These are phyloP conservation scores for Cunninghamia lanceolata DNA, from an alignment of 75 land plant genomes.

Conservation along the genomic window DNA sequence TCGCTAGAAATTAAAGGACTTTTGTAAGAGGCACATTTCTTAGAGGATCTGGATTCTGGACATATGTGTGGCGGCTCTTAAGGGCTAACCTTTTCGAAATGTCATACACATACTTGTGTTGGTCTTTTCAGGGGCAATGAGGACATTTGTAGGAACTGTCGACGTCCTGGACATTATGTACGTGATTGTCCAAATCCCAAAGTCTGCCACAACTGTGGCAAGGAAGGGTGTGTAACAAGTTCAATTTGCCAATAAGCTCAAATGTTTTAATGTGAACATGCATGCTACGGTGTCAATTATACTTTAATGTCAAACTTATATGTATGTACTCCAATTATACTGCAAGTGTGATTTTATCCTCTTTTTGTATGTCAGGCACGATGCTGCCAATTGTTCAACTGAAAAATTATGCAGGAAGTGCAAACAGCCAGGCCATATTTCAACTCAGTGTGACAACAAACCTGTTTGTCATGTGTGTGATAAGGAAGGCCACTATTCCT, in stretches of 20 bases:
- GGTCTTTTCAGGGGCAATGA: constrained; percentile 14
- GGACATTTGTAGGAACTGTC: constrained; percentile 40
- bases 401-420: constrained; percentile 54
- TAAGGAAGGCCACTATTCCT: constrained; percentile 45
- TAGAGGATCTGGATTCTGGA: neutral
- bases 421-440: constrained; percentile 51
- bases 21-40: neutral
- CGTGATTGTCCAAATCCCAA: constrained; percentile 48
- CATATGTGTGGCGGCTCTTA: neutral
- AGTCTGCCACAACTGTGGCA: constrained; percentile 53
- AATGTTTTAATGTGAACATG: neutral
- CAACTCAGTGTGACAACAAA: constrained; percentile 45
- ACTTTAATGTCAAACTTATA: neutral
- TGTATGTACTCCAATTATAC: neutral
- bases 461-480: constrained; percentile 46
- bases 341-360: neutral
- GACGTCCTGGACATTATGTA: constrained; percentile 51
- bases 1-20: neutral
- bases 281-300: neutral
- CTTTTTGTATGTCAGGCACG: constrained; percentile 25
- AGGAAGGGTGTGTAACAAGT: neutral
- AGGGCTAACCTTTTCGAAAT: neutral
- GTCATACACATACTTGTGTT: neutral
- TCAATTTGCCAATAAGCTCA: neutral
- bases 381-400: constrained; percentile 37